A percentile compares a stretch with the other conserved stretches of the same genome.
Evolutionary conservation across 2,329 filamentous ascomycete genomes (phyloP).

Genomic region (Fusarium pseudograminearum): DNA sequence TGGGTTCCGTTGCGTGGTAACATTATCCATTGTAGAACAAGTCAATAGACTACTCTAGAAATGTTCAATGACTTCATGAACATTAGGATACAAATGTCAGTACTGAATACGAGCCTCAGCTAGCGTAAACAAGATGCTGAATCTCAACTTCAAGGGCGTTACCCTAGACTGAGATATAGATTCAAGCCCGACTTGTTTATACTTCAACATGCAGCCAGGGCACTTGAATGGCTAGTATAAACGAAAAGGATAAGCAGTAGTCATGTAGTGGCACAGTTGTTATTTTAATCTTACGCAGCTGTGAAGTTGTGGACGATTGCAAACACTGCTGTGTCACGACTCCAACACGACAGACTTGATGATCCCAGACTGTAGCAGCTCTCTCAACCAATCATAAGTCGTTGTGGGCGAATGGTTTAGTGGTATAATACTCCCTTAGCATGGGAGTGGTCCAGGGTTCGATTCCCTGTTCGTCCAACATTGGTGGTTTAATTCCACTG

Average conservation of each 20-base stretch:
- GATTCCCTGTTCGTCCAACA: constrained; percentile 38
- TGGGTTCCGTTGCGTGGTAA: too few species aligned
- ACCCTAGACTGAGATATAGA: not conserved
- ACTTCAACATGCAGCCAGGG: not conserved
- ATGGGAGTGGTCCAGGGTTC: constrained; percentile 39
- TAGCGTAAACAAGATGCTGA: not conserved
- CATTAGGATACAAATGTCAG: not conserved
- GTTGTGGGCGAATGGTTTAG: constrained; percentile 22
- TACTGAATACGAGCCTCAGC: not conserved
- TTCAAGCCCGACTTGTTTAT: not conserved
- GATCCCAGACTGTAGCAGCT: rapidly evolving
- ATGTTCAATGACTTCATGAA: too few species aligned
- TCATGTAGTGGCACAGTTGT: too few species aligned
- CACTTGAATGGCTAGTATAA: not conserved
- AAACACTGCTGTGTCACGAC: not conserved
- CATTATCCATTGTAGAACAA: too few species aligned
- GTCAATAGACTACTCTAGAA: too few species aligned
- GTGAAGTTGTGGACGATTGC: not conserved
- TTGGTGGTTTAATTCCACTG: constrained; percentile 20
- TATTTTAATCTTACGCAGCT: not conserved
- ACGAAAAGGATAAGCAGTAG: not conserved
- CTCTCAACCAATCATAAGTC: constrained; percentile 14
- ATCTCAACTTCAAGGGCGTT: not conserved
- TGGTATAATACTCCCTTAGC: constrained; percentile 35
- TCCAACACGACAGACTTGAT: not conserved